Evolutionary conservation across 2,329 filamentous ascomycete species (phyloP).

Genomic region (Didymosphaeria variabile): DNA sequence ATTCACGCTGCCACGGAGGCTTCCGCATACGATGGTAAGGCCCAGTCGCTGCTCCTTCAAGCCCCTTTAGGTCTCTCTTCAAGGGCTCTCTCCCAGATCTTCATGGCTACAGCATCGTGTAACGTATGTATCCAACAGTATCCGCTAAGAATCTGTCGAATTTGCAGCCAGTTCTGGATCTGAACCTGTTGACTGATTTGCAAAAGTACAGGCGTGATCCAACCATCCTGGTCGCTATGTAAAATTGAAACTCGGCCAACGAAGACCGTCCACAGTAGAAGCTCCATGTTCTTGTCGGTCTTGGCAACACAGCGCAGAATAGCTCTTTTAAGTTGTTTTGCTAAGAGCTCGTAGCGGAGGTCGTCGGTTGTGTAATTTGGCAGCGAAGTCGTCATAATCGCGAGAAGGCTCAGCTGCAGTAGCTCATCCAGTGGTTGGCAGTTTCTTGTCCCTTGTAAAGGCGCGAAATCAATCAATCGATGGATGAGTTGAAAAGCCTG

Average conservation of each 20-base stretch:
- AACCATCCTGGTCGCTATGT: constrained; percentile 4
- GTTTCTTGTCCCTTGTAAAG: constrained; percentile 1
- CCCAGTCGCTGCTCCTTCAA: neutral
- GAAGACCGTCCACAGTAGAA: constrained; percentile 20
- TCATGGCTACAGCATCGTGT: constrained; percentile 13
- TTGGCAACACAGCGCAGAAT: constrained; percentile 2
- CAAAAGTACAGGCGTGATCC: constrained; percentile 1
- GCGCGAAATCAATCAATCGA: constrained; percentile 12
- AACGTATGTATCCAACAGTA: constrained; percentile 17
- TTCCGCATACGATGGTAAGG: neutral
- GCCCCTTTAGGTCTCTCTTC: neutral
- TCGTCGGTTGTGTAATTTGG: constrained; percentile 19
- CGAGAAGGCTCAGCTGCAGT: constrained; percentile 17
- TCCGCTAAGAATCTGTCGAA: neutral
- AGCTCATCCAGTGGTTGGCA: constrained; percentile 10
- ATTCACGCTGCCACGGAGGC: too few relatives aligned
- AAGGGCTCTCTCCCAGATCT: neutral
- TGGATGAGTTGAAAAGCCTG: constrained; percentile 12
- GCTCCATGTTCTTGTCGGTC: neutral
- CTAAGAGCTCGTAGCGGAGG: constrained; percentile 16
- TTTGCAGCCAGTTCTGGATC: constrained; percentile 5
- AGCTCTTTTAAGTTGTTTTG: constrained; percentile 2
- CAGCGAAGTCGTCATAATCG: constrained; percentile 20
- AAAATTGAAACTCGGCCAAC: constrained; percentile 14
- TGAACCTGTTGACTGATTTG: neutral